Evolutionary conservation across 495 filamentous ascomycete species (phyloP).

Genomic region (Daldinia childiae): DNA sequence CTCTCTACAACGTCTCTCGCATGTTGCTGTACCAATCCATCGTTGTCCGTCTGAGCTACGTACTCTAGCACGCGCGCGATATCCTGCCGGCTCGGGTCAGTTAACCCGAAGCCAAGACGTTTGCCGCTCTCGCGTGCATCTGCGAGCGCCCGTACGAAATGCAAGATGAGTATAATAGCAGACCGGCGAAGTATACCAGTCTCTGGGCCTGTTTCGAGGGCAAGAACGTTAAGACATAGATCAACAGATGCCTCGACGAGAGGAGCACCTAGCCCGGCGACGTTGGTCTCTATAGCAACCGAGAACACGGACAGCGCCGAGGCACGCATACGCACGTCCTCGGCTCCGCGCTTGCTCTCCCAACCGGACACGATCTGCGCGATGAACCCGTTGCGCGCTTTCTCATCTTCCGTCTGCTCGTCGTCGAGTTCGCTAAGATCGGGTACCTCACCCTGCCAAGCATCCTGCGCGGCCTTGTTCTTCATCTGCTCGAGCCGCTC

Average conservation of each 20-base stretch:
- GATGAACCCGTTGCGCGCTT: slow-evolving; percentile 62
- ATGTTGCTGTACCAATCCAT: slow-evolving; percentile 78
- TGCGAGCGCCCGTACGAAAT: slow-evolving; percentile 72
- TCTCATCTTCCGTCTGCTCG: slow-evolving; percentile 57
- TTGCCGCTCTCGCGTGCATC: slow-evolving; percentile 61
- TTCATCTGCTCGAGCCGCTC: slow-evolving; percentile 55
- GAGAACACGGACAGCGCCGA: slow-evolving; percentile 81
- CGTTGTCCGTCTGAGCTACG: slow-evolving; percentile 72
- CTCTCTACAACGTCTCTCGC: slow-evolving; percentile 75
- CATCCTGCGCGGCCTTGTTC: slow-evolving; percentile 61
- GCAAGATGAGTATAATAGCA: slow-evolving; percentile 73
- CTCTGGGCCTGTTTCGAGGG: slow-evolving; percentile 69
- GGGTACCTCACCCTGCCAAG: slow-evolving; percentile 62
- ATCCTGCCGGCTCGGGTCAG: slow-evolving; percentile 66
- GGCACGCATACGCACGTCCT: slow-evolving; percentile 80
- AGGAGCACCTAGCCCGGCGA: slow-evolving; percentile 65
- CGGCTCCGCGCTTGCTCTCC: slow-evolving; percentile 71
- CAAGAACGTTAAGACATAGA: slow-evolving; percentile 70
- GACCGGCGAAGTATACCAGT: slow-evolving; percentile 78
- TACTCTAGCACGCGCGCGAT: slow-evolving; percentile 71
- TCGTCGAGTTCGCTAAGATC: slow-evolving; percentile 58
- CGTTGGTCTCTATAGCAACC: slow-evolving; percentile 70
- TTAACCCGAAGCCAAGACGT: slow-evolving; percentile 69
- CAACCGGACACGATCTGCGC: slow-evolving; percentile 77
- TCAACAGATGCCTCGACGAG: slow-evolving; percentile 70